A percentile compares a stretch with the other conserved stretches of the same genome.
Evolutionary conservation across 768 basidiomycete species (phyloP).

Genomic region (Tylopilus sp.): DNA sequence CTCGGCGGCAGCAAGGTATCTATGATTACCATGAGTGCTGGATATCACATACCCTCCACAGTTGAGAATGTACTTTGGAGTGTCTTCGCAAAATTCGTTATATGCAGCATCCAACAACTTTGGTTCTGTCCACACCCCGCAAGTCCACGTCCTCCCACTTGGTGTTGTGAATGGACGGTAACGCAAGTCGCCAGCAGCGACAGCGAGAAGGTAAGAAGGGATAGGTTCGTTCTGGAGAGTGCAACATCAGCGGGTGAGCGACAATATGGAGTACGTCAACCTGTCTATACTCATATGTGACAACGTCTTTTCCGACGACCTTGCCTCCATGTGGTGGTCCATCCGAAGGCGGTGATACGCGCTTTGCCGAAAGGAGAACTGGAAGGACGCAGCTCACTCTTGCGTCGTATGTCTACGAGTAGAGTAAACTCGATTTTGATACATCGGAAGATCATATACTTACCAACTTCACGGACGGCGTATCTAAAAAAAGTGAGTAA

Average conservation of each 20-base stretch:
- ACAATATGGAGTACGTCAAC: conserved; percentile 36
- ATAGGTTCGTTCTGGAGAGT: conserved; percentile 70
- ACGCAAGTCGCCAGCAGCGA: conserved; percentile 79
- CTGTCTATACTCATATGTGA: conserved; percentile 77
- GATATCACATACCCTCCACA: background rate
- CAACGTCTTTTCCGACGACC: conserved; percentile 65
- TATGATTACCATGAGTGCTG: conserved; percentile 21
- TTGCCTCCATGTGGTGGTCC: conserved; percentile 74
- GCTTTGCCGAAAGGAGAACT: conserved; percentile 79
- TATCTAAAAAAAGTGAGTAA: too few relatives aligned
- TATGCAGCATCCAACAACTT: conserved; percentile 70
- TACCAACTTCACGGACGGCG: conserved; percentile 82
- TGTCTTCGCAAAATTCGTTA: conserved; percentile 89
- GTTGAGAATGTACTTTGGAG: conserved; percentile 49
- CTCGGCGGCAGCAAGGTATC: conserved; percentile 74
- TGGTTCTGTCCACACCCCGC: conserved; percentile 91
- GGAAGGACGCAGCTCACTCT: conserved; percentile 76
- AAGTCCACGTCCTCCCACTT: conserved; percentile 69
- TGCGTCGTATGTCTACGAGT: conserved; percentile 74
- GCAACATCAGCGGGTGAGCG: background rate
- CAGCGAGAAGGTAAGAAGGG: conserved; percentile 89
- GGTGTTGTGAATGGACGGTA: conserved; percentile 63
- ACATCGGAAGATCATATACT: conserved; percentile 16
- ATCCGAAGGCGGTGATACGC: conserved; percentile 69
- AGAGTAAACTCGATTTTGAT: background rate